Evolutionary conservation across 345 rosid genomes (phyloP), one percentile per base, ranked within the genome.

Genomic region (Lumnitzera littorea): DNA sequence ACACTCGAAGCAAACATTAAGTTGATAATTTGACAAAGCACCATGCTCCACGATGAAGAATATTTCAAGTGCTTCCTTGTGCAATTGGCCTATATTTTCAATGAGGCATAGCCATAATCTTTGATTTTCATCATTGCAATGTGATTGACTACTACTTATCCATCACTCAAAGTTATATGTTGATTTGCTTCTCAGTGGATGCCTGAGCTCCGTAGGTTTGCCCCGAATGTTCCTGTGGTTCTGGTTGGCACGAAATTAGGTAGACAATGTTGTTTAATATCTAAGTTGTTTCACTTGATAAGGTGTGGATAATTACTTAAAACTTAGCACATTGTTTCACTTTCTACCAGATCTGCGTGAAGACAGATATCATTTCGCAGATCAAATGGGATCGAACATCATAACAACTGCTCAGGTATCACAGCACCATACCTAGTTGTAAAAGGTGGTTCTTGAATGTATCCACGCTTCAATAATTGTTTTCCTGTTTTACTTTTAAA

Each of bases 181-280:
- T 70, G 43, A 51, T 65, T 46, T 15, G 66, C 56, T 53, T 53
- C 23, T 49, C 84, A 94, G 99, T 90, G 99, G 99, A 88, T 90
- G 97, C 99, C 99, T 20, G 97, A 94, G 72, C 96, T 90, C 47
- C 91, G 96, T 11, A 67, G 96, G 56, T 94, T 94, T 67, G 99
- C 97, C 0, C 99, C 97, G 46, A 83, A 83, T 72, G 96, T 90
- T 71, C 99, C 99, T 0, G 83, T 94, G 66, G 95, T 94, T 53
- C 96, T 94, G 55, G 97, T 90, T 65, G 99, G 97, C 61, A 94
- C 99, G 15, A 94, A 94, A 78, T 70, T 94, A 68, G 99, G 99
- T 88, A 56, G 61, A 82, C 29, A 63, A 31, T 16, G 46, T 17
- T 47, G 47, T 31, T 1, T 36, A 20, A 27, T 36, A 4, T 36